Conservation (phyloP, 768 basidiomycete species). For the Leccinum sublutescens region DNA sequence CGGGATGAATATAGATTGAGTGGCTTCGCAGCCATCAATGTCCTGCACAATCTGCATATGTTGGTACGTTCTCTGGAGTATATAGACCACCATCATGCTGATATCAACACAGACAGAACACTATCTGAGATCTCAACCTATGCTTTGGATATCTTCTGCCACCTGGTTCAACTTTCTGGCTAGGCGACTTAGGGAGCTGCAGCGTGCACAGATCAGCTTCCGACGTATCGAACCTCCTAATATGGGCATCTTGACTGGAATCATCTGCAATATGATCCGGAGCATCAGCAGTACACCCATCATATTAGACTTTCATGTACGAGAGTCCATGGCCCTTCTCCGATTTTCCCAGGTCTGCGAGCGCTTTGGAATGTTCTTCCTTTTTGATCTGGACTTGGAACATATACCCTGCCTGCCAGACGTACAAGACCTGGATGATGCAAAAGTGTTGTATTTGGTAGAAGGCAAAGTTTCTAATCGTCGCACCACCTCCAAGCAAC, state of each 20-base stretch:
- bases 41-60: neutral
- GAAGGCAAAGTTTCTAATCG: neutral
- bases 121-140: constrained; percentile 2
- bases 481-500: neutral
- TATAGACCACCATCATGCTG: neutral
- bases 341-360: neutral
- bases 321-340: neutral
- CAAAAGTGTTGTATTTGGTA: neutral
- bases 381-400: neutral
- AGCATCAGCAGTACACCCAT: constrained; percentile 2
- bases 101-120: neutral
- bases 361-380: neutral
- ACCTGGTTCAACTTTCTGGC: constrained; percentile 3
- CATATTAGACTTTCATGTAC: neutral
- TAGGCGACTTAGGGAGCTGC: constrained; percentile 1
- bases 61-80: neutral
- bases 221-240: constrained; percentile 6
- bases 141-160: constrained; percentile 3
- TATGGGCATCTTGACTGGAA: constrained; percentile 8
- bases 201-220: neutral
- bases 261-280: constrained; percentile 5
- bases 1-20: constrained; percentile 7
- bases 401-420: neutral
- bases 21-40: neutral
- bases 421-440: constrained; percentile 2